These are phyloP conservation scores for Ochetophila trinervis DNA, from an alignment of 306 rosid species.

Conservation along the genomic window DNA sequence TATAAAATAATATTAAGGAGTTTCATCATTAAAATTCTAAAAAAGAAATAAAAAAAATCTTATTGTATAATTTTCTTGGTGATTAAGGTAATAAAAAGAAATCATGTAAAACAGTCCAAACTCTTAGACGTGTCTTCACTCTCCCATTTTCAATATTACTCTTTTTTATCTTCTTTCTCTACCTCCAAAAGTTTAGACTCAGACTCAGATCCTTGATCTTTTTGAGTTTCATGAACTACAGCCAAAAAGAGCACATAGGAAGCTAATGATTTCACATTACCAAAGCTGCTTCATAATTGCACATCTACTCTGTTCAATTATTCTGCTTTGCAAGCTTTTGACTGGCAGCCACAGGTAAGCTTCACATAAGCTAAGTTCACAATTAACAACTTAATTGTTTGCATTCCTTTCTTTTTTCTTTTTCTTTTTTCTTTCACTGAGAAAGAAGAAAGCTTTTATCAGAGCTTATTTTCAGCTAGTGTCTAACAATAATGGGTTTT, in stretches of 20 bases:
- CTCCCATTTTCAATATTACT: no score
- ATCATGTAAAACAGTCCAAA: no score
- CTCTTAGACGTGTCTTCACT: no score
- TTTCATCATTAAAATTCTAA: no score
- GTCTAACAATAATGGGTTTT: not conserved
- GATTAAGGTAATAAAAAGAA: no score
- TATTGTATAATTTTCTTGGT: no score
- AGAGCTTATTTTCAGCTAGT: not conserved
- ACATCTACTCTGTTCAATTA: slow-evolving; percentile 32
- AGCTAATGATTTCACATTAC: not conserved
- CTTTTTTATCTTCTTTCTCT: not conserved
- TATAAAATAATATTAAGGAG: no score
- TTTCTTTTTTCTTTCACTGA: no score
- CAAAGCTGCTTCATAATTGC: slow-evolving; percentile 28
- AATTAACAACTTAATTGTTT: no score
- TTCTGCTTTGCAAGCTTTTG: slow-evolving; percentile 33
- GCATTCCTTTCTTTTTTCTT: not conserved
- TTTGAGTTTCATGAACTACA: no score
- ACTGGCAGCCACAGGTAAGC: slow-evolving; percentile 52
- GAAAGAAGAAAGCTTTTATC: not conserved
- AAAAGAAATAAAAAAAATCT: no score
- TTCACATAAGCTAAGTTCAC: no score
- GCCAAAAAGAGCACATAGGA: slow-evolving; percentile 28
- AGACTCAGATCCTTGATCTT: not conserved
- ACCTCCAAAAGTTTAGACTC: not conserved